Evolutionary conservation across 2,329 filamentous ascomycete species (phyloP).

Genomic region (Rasamsonia emersonii): DNA sequence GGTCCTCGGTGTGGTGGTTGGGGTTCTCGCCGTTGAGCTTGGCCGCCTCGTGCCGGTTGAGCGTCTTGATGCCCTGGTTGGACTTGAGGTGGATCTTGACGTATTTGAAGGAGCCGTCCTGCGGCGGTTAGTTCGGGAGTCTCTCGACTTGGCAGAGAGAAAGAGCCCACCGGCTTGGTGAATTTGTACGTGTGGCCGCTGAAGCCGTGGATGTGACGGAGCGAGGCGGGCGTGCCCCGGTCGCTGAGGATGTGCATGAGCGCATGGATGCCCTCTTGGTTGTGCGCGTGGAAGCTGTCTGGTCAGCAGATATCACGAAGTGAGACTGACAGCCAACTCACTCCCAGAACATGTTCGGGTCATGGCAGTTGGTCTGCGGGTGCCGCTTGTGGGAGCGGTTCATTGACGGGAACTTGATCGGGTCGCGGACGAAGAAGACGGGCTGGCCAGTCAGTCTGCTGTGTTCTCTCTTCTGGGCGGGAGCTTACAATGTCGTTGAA

Average conservation of each 20-base stretch:
- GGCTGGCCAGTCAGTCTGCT: slow-evolving; percentile 29
- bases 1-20: slow-evolving; percentile 51
- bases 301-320: not conserved
- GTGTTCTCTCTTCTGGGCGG: not conserved
- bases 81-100: slow-evolving; percentile 46
- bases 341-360: slow-evolving; percentile 25
- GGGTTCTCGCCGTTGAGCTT: slow-evolving; percentile 46
- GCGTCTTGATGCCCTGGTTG: slow-evolving; percentile 39
- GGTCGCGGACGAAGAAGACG: slow-evolving; percentile 61
- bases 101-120: slow-evolving; percentile 54
- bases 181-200: slow-evolving; percentile 58
- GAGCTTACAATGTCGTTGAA: slow-evolving; percentile 8
- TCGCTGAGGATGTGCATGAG: slow-evolving; percentile 56
- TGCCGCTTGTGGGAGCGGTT: slow-evolving; percentile 64
- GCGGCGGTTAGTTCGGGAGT: not conserved
- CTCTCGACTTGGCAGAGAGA: not conserved
- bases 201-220: slow-evolving; percentile 56
- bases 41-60: slow-evolving; percentile 45
- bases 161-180: slow-evolving; percentile 38
- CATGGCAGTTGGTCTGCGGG: slow-evolving; percentile 16
- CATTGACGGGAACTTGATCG: slow-evolving; percentile 61
- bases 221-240: slow-evolving; percentile 53
- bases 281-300: slow-evolving; percentile 43
- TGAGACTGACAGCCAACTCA: slow-evolving; percentile 8
- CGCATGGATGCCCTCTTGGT: slow-evolving; percentile 54